Percentiles rank a stretch among this genome's conserved stretches.
Evolutionary conservation across 2,329 filamentous ascomycete species (phyloP).

Genomic region (Lachnellula subtilissima): DNA sequence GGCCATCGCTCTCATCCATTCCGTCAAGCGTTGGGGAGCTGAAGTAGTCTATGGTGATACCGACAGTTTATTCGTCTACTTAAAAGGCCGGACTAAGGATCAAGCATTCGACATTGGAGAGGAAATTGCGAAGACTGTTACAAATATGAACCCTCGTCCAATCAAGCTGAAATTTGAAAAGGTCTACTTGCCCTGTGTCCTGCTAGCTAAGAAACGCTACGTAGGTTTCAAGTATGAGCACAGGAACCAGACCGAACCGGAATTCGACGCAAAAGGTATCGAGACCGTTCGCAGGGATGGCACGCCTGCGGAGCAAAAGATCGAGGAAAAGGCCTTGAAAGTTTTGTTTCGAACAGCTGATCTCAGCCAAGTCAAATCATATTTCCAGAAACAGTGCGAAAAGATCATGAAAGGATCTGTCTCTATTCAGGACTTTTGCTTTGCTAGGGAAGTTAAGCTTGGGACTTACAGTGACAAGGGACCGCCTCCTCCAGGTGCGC

Average conservation of each 20-base stretch:
- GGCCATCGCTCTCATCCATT: slow-evolving; percentile 88
- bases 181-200: slow-evolving; percentile 90
- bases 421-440: slow-evolving; percentile 93
- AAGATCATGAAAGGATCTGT: slow-evolving; percentile 90
- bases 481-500: slow-evolving; percentile 75
- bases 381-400: slow-evolving; percentile 83
- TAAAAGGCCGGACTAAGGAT: slow-evolving; percentile 80
- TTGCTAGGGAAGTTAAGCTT: slow-evolving; percentile 85
- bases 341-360: slow-evolving; percentile 87
- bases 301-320: slow-evolving; percentile 92
- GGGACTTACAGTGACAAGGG: slow-evolving; percentile 83
- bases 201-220: slow-evolving; percentile 95
- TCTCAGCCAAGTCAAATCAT: slow-evolving; percentile 79
- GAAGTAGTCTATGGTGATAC: slow-evolving; percentile 99
- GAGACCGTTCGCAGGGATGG: slow-evolving; percentile 95
- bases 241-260: slow-evolving; percentile 67
- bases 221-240: slow-evolving; percentile 96
- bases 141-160: slow-evolving; percentile 82
- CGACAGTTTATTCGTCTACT: slow-evolving; percentile 85
- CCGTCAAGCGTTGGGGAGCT: slow-evolving; percentile 79
- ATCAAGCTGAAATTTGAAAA: slow-evolving; percentile 98
- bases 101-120: slow-evolving; percentile 90
- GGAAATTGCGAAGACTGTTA: slow-evolving; percentile 84
- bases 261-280: slow-evolving; percentile 97
- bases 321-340: slow-evolving; percentile 86